Evolutionary conservation across 2,329 filamentous ascomycete genomes (phyloP).

Genomic region (Tolypocladium capitatum): DNA sequence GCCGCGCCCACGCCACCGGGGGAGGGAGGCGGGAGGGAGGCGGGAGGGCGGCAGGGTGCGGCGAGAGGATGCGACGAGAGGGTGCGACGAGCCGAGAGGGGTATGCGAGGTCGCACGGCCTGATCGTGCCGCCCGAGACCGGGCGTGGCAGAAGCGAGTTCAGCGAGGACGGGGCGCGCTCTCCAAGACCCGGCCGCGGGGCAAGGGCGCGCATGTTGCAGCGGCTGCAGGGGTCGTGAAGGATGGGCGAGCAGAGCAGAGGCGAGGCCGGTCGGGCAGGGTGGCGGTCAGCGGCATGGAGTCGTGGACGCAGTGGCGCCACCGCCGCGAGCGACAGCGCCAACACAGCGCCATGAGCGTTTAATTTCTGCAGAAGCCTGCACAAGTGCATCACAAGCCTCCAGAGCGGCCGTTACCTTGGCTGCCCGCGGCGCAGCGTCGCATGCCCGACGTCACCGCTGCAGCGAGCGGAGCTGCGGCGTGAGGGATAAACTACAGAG

Average conservation of each 20-base stretch:
- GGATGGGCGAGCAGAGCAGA: neutral
- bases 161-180: neutral
- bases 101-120: neutral
- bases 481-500: neutral
- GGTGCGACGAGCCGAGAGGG: too few species aligned
- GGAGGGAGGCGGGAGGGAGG: too few species aligned
- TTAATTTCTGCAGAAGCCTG: neutral
- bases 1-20: neutral
- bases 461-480: neutral
- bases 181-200: conserved; percentile 5
- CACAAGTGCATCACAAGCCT: too few species aligned
- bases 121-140: neutral
- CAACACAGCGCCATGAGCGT: too few species aligned
- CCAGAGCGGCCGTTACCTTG: neutral
- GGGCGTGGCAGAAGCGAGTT: neutral
- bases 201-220: conserved; percentile 3
- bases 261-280: too few species aligned
- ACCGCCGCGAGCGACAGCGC: too few species aligned
- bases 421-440: neutral
- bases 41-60: too few species aligned
- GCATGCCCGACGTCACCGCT: neutral
- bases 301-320: too few species aligned
- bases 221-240: too few species aligned
- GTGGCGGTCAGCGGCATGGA: neutral
- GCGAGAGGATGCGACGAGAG: too few species aligned